These are phyloP conservation scores for Teunomyces funiuensis DNA, from an alignment of 805 yeast species.

Conservation along the genomic window DNA sequence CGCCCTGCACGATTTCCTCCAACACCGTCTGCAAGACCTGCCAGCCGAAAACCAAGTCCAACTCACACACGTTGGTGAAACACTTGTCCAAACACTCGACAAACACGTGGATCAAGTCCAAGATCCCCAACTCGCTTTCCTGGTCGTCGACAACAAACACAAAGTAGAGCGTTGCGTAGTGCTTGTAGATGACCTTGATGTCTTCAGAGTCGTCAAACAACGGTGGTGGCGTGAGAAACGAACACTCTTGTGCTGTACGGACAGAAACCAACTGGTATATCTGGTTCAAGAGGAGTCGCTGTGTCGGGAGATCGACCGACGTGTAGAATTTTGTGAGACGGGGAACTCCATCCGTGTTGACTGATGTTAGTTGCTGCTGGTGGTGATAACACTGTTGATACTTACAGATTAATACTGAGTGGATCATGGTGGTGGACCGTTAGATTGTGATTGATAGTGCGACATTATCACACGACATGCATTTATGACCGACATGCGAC, in stretches of 20 bases:
- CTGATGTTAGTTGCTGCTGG: conserved; percentile 31
- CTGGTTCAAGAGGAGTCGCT: conserved; percentile 74
- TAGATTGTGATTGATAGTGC: too few species aligned
- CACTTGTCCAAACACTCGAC: conserved; percentile 93
- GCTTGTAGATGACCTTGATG: conserved; percentile 87
- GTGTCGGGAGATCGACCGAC: conserved; percentile 83
- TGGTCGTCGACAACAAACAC: conserved; percentile 95
- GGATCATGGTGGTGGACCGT: conserved; percentile 68
- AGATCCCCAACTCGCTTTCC: conserved; percentile 89
- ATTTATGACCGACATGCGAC: background rate
- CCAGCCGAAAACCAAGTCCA: conserved; percentile 98
- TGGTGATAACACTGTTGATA: conserved; percentile 11
- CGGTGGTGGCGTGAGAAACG: conserved; percentile 88
- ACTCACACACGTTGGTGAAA: conserved; percentile 90
- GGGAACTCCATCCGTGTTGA: conserved; percentile 88
- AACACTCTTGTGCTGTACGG: conserved; percentile 75
- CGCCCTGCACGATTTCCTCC: conserved; percentile 94
- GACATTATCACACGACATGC: background rate
- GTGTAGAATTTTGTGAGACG: conserved; percentile 89
- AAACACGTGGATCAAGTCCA: conserved; percentile 93
- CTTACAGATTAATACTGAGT: conserved; percentile 80
- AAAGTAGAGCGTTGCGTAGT: conserved; percentile 93
- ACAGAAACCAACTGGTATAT: conserved; percentile 74
- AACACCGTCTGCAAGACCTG: conserved; percentile 89
- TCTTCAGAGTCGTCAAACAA: conserved; percentile 66